Conservation (phyloP, 257 asterid genomes). For the Jasminum sambac region DNA sequence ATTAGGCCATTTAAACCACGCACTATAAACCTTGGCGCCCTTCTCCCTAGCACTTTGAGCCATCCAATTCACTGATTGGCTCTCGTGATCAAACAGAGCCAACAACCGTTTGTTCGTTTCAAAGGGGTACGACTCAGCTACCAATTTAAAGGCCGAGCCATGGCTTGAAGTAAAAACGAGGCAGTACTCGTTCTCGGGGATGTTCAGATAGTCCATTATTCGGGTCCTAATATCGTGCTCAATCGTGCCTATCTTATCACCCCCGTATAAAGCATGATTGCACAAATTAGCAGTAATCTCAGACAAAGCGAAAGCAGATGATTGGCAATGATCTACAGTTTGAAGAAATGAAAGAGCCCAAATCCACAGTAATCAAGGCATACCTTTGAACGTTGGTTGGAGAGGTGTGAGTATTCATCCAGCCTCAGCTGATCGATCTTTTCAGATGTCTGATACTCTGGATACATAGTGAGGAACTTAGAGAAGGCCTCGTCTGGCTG, state of each 20-base stretch:
- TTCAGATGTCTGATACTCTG: too few species aligned
- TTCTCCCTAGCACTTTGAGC: too few species aligned
- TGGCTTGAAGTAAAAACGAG: conserved; percentile 39
- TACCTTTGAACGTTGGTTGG: conserved; percentile 34
- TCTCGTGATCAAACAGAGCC: conserved; percentile 43
- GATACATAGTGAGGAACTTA: too few species aligned
- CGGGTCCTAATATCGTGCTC: conserved; percentile 37
- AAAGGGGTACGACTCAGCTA: conserved; percentile 39
- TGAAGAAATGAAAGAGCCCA: conserved; percentile 37
- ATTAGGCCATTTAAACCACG: conserved; percentile 36
- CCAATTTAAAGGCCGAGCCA: conserved; percentile 39
- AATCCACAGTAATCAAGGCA: conserved; percentile 47
- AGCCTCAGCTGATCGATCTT: too few species aligned
- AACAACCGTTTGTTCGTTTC: conserved; percentile 33
- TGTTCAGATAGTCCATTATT: conserved; percentile 38
- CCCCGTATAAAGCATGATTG: conserved; percentile 39
- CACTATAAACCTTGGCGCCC: too few species aligned
- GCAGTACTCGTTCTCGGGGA: conserved; percentile 40
- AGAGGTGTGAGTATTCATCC: background rate
- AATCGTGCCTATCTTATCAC: conserved; percentile 34
- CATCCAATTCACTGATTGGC: conserved; percentile 38
- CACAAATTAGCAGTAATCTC: conserved; percentile 38
- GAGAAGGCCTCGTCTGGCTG: conserved; percentile 21
- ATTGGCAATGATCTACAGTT: conserved; percentile 32
- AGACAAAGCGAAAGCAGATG: conserved; percentile 32